Evolutionary conservation across 331 rosid genomes (phyloP), one percentile per base, ranked within the genome.

Genomic region (Malus hybrid): DNA sequence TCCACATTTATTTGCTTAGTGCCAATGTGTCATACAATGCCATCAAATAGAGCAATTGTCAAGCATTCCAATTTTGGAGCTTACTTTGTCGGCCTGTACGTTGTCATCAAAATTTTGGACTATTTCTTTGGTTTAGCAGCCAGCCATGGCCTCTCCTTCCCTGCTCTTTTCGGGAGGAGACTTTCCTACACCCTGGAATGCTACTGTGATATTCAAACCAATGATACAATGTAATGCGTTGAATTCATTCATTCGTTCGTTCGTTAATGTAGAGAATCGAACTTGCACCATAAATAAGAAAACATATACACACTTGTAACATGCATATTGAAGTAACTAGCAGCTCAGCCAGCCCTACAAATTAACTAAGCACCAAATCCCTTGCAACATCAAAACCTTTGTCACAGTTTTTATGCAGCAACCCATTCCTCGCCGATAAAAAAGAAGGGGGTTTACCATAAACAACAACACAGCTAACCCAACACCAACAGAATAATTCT

Each of bases 361-460:
- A 63, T 63, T 63, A 63, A 52, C 10, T 0, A 52, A 65, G 77
- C 69, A 78, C 65, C 77, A 64, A 60, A 73, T 77, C 48, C 36
- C 62, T 73, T 28, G 67, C 20, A 67, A 78, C 77, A 78, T 54
- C 78, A 67, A 75, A 78, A 83, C 55, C 54, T 57, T 27, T 65
- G 57, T 67, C 75, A 78, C 83, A 73, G 67, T 55, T 63, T 64
- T 52, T 55, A 71, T 50, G 36, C 83, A 28, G 48, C 72, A 14
- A 22, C 64, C 60, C 7, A 19, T 42, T 60, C 42, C 73, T 65
- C 56, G 64, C 10, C 74, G 44, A 78, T 80, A 71, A 75, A 80
- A 67, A 57, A 72, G 29, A 24, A 22, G 4, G 31, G 70, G 12
- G 82, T 83, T 79, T 74, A 83, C 81, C 89, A 84, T 74, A 79